Evolutionary conservation across 352 stramenopile species (phyloP), one percentile per base, ranked within the genome.

Genomic region (Phytophthora nicotianae): DNA sequence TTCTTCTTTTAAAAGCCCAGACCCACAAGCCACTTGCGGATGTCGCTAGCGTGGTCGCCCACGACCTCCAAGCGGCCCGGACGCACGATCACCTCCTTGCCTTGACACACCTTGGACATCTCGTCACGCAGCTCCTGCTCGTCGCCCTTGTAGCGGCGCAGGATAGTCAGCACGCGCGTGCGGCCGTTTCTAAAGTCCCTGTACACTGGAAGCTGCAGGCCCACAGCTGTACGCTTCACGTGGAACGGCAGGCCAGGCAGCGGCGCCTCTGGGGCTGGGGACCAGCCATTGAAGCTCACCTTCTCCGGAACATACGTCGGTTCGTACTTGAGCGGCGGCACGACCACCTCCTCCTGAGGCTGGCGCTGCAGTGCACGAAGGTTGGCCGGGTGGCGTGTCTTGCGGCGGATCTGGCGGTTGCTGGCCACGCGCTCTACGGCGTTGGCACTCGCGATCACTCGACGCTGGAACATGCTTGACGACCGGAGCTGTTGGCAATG

Each of bases 281-380:
- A 91, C 86, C 86, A 95, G 65, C 86, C 86, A 63, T 95, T 95
- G 72, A 95, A 95, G 76, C 84, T 93, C 70, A 95, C 86, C 45
- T 83, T 87, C 66, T 85, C 76, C 1, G 86, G 86, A 54, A 86
- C 73, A 43, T 93, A 95, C 38, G 84, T 91, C 14, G 86, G 84
- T 57, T 89, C 72, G 71, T 83, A 95, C 75, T 90, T 92, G 59
- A 95, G 81, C 49, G 84, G 66, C n/a, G 81, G 76, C 29, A 93
- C 70, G 20, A 80, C 78, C 19, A 83, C 17, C 45, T 74, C 65
- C 38, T 74, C 66, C 59, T 85, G 69, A 29, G 76, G 78, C 65
- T 86, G 73, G 62, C 84, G 83, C 70, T 89, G 75, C 63, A 86
- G 61, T 23, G 81, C 83, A 42, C 83, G 83, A 29, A 93, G 69